Evolutionary conservation across 306 rosid species (phyloP).

Genomic region (Delonix regia): DNA sequence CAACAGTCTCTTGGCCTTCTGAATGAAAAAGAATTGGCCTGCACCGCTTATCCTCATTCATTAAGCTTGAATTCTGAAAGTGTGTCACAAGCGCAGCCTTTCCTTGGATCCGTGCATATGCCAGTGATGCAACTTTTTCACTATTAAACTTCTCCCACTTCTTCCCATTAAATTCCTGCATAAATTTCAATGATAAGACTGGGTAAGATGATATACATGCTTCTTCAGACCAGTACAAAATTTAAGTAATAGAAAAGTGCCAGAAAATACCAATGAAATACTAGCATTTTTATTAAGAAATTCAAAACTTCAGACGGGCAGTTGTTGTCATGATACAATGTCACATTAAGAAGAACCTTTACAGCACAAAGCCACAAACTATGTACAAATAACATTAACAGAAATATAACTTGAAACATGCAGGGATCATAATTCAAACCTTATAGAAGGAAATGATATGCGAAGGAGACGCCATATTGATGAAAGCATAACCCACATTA

Average conservation of each 20-base stretch:
- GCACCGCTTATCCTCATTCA: constrained; percentile 81
- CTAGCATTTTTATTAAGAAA: not conserved
- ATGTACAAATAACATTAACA: not conserved
- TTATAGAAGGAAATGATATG: constrained; percentile 72
- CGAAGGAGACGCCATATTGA: constrained; percentile 81
- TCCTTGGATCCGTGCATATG: constrained; percentile 79
- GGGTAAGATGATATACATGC: not conserved
- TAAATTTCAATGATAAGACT: not conserved
- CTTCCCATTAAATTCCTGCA: constrained; percentile 76
- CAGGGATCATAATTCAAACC: constrained; percentile 41
- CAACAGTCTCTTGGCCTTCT: constrained; percentile 64
- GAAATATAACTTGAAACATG: constrained; percentile 8
- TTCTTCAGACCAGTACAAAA: not conserved
- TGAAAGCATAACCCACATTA: constrained; percentile 87
- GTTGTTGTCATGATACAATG: not conserved
- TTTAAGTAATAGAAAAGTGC: not conserved
- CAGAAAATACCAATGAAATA: not conserved
- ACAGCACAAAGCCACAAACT: constrained; percentile 6
- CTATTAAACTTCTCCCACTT: constrained; percentile 84
- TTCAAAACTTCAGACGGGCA: not conserved
- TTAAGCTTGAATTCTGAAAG: constrained; percentile 77
- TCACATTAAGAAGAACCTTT: constrained; percentile 4
- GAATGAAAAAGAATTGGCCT: constrained; percentile 74
- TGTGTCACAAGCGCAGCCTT: constrained; percentile 74
- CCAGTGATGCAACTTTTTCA: constrained; percentile 78